Evolutionary conservation across 139 green algal genomes (phyloP), one percentile per base, ranked within the genome.

Genomic region (Chlorella sp.): DNA sequence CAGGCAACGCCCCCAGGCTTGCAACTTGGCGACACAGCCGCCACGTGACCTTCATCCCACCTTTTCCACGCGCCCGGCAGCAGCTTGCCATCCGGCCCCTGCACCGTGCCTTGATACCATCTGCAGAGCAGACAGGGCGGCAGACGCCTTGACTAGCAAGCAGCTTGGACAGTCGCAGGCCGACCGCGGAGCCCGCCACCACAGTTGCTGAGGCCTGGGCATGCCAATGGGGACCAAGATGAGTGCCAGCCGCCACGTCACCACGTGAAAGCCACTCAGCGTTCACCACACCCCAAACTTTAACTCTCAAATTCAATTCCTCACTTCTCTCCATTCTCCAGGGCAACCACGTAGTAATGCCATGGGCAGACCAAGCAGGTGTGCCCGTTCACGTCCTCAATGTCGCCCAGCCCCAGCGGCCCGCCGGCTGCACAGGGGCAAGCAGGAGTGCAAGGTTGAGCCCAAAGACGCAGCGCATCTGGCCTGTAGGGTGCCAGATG

Each of bases 41-140:
- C 41, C 20, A 6, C 43, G 30, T 11, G 11, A 43, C 30, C 40
- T 2, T 32, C 48, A 16, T 19, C n/a, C 76, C 43, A 83, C 77
- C 77, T 90, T 44, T 91, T 86, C 88, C 88, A 92, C 4, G 44
- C n/a, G 19, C 88, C 88, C 26, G 88, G 74, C 36, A 87, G 56
- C 54, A 92, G 62, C 65, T 89, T 89, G 26, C 88, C 88, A 26
- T 90, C 87, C 7, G 81, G 44, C 7, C 54, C 72, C 67, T n/a
- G 60, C 40, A 84, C 60, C 17, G 90, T 80, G 51, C 65, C 75
- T 56, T 92, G 87, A 73, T 92, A 92, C 56, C 65, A 43, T 16
- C 65, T 13, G 32, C 64, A 60, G 13, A 60, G 16, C 51, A 60
- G 51, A 16, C 51, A 20, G 51, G n/a, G n/a, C n/a, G n/a, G n/a